Evolutionary conservation across 139 green algal genomes (phyloP).

Genomic region (Chlamydomonas schloesseri): DNA sequence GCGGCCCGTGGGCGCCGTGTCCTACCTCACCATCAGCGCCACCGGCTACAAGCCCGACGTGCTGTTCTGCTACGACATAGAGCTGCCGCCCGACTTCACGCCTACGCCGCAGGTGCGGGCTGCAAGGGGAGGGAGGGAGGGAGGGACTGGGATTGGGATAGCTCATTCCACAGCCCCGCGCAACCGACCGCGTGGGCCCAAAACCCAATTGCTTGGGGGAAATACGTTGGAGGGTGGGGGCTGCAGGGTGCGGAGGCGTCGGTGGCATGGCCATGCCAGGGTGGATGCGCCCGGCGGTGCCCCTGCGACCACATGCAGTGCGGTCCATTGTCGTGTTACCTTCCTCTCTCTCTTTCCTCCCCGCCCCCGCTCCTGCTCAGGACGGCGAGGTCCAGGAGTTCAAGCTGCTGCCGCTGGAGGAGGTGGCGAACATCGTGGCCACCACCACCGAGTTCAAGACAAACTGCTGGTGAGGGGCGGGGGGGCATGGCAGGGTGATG

Average conservation of each 20-base stretch:
- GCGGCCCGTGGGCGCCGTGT: slow-evolving; percentile 66
- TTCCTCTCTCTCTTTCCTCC: too few species aligned
- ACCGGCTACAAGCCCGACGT: slow-evolving; percentile 90
- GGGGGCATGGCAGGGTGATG: neutral
- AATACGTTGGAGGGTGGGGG: too few species aligned
- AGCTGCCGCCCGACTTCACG: slow-evolving; percentile 89
- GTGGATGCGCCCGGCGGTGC: too few species aligned
- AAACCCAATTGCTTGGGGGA: too few species aligned
- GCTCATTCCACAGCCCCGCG: too few species aligned
- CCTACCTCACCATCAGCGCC: slow-evolving; percentile 63
- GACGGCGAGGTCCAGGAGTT: slow-evolving; percentile 88
- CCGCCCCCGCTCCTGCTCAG: too few species aligned
- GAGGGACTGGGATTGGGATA: too few species aligned
- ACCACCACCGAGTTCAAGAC: slow-evolving; percentile 90
- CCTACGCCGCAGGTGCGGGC: slow-evolving; percentile 74
- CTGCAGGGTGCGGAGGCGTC: too few species aligned
- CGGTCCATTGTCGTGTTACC: too few species aligned
- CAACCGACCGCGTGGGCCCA: too few species aligned
- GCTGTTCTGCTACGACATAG: slow-evolving; percentile 93
- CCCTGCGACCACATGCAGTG: too few species aligned
- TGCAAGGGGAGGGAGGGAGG: slow-evolving; percentile 43
- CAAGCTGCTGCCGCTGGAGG: slow-evolving; percentile 70
- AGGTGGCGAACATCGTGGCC: slow-evolving; percentile 71
- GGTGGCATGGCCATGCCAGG: too few species aligned
- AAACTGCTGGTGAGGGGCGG: slow-evolving; percentile 80